phyloP scores from a whole-genome alignment of 2,329 filamentous ascomycete genomes.

The Pleurostoma richardsiae region DNA sequence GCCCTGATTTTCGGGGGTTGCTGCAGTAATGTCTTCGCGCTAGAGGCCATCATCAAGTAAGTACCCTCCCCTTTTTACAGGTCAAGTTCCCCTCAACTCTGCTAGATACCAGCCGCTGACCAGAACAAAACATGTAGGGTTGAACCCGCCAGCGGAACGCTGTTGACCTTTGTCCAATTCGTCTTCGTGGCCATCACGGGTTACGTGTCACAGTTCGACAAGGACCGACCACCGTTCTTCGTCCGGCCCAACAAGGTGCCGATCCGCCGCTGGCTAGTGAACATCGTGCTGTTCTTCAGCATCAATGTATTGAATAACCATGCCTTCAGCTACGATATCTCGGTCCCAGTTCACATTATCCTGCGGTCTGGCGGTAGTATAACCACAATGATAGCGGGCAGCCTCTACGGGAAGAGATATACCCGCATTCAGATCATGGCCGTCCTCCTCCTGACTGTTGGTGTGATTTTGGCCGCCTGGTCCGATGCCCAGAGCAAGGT shows the following conservation, averaged over 20 bases:
- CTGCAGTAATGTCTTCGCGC: conserved; percentile 73
- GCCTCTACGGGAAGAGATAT: conserved; percentile 79
- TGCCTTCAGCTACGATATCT: conserved; percentile 95
- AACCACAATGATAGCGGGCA: conserved; percentile 90
- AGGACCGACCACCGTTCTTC: conserved; percentile 62
- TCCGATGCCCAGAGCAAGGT: conserved; percentile 85
- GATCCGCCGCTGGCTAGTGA: conserved; percentile 77
- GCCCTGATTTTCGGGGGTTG: conserved; percentile 83
- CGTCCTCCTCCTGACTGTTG: conserved; percentile 76
- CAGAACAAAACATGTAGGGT: conserved; percentile 45
- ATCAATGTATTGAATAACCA: conserved; percentile 98
- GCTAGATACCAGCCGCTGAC: conserved; percentile 10
- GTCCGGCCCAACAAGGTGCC: conserved; percentile 76
- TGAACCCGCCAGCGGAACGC: conserved; percentile 78
- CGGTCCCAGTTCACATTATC: conserved; percentile 95
- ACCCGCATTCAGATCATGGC: conserved; percentile 74
- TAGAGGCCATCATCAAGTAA: conserved; percentile 93
- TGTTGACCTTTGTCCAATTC: conserved; percentile 87
- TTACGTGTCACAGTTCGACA: conserved; percentile 70
- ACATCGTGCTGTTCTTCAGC: conserved; percentile 84
- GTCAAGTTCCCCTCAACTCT: background rate
- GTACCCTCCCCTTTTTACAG: conserved; percentile 21
- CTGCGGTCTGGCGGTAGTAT: conserved; percentile 92
- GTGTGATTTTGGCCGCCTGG: conserved; percentile 83
- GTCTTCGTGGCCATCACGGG: conserved; percentile 75